Evolutionary conservation across 2,329 filamentous ascomycete species (phyloP).

Genomic region (Thermothelomyces thermophilus): DNA sequence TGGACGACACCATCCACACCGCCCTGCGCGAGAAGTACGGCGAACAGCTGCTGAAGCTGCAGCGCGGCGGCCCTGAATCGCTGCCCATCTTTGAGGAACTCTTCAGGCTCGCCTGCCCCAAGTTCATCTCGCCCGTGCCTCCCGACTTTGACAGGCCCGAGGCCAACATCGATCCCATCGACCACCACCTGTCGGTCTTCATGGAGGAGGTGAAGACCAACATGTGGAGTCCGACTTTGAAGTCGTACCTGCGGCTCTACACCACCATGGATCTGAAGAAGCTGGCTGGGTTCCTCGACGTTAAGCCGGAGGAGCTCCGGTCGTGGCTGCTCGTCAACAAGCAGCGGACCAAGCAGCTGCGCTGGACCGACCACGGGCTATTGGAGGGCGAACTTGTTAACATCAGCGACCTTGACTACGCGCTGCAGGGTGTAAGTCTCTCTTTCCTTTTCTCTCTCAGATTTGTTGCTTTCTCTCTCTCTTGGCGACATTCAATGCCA

Average conservation of each 20-base stretch:
- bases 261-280: constrained; percentile 99
- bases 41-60: constrained; percentile 93
- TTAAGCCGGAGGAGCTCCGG: constrained; percentile 91
- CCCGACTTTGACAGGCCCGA: constrained; percentile 97
- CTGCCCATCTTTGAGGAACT: constrained; percentile 97
- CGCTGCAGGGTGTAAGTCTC: constrained; percentile 77
- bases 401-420: constrained; percentile 93
- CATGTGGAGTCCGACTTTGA: constrained; percentile 95
- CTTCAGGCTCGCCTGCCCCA: constrained; percentile 95
- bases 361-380: constrained; percentile 85
- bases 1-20: constrained; percentile 98
- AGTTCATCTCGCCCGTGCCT: constrained; percentile 96
- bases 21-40: constrained; percentile 98
- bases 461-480: not conserved
- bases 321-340: constrained; percentile 96
- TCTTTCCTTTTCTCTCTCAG: constrained; percentile 10
- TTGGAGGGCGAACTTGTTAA: constrained; percentile 90
- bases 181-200: constrained; percentile 96
- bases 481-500: too few relatives aligned
- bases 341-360: constrained; percentile 93
- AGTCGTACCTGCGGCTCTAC: constrained; percentile 98
- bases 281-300: constrained; percentile 92
- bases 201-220: constrained; percentile 99
- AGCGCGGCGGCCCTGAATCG: constrained; percentile 90
- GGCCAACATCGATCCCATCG: constrained; percentile 91